Evolutionary conservation across 2,329 filamentous ascomycete species (phyloP).

Genomic region (Leptosphaerulina australis): DNA sequence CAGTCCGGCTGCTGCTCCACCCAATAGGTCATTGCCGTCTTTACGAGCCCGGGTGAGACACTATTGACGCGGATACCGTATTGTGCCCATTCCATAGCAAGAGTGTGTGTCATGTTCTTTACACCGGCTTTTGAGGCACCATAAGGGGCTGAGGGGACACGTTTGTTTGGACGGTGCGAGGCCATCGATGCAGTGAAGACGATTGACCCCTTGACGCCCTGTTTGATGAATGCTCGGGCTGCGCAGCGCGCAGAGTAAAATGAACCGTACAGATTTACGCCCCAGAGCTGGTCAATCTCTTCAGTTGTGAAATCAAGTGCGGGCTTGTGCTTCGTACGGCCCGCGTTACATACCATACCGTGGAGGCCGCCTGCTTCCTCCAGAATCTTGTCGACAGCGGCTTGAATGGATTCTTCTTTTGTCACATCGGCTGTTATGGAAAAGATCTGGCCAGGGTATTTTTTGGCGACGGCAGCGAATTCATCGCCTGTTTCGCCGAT

Average conservation of each 20-base stretch:
- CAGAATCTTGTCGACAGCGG: slow-evolving; percentile 55
- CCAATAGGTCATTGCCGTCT: slow-evolving; percentile 51
- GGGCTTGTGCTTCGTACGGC: slow-evolving; percentile 59
- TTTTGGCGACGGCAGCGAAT: slow-evolving; percentile 48
- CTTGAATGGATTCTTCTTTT: slow-evolving; percentile 53
- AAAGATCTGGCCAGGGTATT: slow-evolving; percentile 51
- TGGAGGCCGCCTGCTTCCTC: slow-evolving; percentile 53
- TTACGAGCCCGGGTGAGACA: slow-evolving; percentile 47
- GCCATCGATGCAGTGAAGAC: slow-evolving; percentile 58
- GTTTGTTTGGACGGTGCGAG: slow-evolving; percentile 55
- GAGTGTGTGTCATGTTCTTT: slow-evolving; percentile 52
- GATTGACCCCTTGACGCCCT: slow-evolving; percentile 53
- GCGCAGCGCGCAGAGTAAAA: slow-evolving; percentile 54
- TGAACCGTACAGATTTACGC: slow-evolving; percentile 55
- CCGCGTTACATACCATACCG: slow-evolving; percentile 59
- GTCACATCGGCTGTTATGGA: slow-evolving; percentile 56
- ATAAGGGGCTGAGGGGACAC: slow-evolving; percentile 50
- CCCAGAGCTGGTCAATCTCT: slow-evolving; percentile 54
- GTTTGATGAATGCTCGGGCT: slow-evolving; percentile 54
- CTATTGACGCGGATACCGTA: slow-evolving; percentile 49
- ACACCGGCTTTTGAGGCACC: slow-evolving; percentile 55
- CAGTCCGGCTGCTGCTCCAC: slow-evolving; percentile 61
- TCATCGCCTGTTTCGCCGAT: slow-evolving; percentile 53
- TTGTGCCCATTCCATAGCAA: slow-evolving; percentile 50
- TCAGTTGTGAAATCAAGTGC: slow-evolving; percentile 58